Conservation (phyloP, 2,329 filamentous ascomycete genomes). For the Cercospora sp. region DNA sequence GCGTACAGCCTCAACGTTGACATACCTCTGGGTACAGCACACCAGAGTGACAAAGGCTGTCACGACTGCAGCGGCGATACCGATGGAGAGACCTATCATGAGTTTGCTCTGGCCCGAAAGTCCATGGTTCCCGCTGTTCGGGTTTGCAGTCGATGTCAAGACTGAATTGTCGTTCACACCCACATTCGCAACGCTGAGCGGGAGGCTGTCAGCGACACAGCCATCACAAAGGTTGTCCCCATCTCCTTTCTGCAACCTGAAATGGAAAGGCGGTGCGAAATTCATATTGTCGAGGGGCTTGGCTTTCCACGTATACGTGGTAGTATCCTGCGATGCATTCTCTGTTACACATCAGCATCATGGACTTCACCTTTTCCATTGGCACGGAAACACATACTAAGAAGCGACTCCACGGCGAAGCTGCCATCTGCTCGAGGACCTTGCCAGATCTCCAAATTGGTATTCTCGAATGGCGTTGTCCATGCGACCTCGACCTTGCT, state of each 20-base stretch:
- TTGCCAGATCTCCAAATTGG: slow-evolving; percentile 21
- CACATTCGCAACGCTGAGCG: slow-evolving; percentile 10
- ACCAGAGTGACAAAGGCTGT: slow-evolving; percentile 5
- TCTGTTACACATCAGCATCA: slow-evolving; percentile 12
- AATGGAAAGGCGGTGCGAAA: slow-evolving; percentile 14
- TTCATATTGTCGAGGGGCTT: slow-evolving; percentile 3
- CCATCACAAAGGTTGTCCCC: slow-evolving; percentile 20
- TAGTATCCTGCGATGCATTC: slow-evolving; percentile 10
- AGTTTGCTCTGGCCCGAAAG: slow-evolving; percentile 12
- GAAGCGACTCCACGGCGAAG: slow-evolving; percentile 11
- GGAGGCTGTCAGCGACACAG: slow-evolving; percentile 17
- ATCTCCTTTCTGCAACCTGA: slow-evolving; percentile 27
- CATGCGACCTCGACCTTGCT: slow-evolving; percentile 13
- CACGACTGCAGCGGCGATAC: slow-evolving; percentile 9
- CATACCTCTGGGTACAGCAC: slow-evolving; percentile 13
- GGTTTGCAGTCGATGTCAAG: neutral
- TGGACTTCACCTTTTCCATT: neutral
- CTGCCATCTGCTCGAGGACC: slow-evolving; percentile 17
- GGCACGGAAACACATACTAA: slow-evolving; percentile 1
- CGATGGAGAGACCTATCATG: slow-evolving; percentile 11
- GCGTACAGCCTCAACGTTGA: neutral
- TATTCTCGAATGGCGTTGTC: slow-evolving; percentile 14
- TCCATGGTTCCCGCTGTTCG: neutral
- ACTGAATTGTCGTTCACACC: slow-evolving; percentile 5
- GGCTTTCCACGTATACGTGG: slow-evolving; percentile 20